Evolutionary conservation across 2,329 filamentous ascomycete genomes (phyloP), one percentile per base, ranked within the genome.

Genomic region (Curvularia sp.): DNA sequence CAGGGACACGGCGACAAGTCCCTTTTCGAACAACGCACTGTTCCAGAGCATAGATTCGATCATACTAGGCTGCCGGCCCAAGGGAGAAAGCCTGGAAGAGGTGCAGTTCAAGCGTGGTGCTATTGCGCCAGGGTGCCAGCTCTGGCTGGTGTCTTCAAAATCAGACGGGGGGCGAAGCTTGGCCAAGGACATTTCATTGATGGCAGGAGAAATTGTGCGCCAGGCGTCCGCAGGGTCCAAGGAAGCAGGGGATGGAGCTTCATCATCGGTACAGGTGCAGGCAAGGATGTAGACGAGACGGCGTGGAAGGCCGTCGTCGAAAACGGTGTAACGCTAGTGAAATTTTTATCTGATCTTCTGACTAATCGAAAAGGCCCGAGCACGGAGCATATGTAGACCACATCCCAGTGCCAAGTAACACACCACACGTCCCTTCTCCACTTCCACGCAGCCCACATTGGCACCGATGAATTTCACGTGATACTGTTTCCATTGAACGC

Each of bases 61-160:
- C 18, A 71, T 72, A 22, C 63, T 77, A 31, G 73, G 73, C 42
- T 77, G 73, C 41, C 73, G 71, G 54, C 69, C 72, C 53, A 74
- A 73, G 53, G 71, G 74, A 39, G 71, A 75, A 42, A 74, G 73
- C 66, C 64, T 77, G 42, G 68, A 77, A 52, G 74, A 77, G 59
- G 71, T 77, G 53, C 73, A 74, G 41, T 77, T 77, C 69, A 77
- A 77, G 63, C 73, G 71, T 18, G 70, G 69, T 13, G 65, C 65
- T 9, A 73, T 75, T 39, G 67, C 64, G 20, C 64, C 68, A 22
- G 60, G 62, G 47, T 73, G 72, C 54, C 65, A 64, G 41, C 65
- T 75, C 61, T 77, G 73, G 69, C 62, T 76, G 61, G 66, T 76
- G 52, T 71, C 71, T 18, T 69, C 71, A 15, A 66, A 70, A 48